These are phyloP conservation scores for Epichloe gansuensis DNA, from an alignment of 2,329 filamentous ascomycete genomes.

Conservation along the genomic window DNA sequence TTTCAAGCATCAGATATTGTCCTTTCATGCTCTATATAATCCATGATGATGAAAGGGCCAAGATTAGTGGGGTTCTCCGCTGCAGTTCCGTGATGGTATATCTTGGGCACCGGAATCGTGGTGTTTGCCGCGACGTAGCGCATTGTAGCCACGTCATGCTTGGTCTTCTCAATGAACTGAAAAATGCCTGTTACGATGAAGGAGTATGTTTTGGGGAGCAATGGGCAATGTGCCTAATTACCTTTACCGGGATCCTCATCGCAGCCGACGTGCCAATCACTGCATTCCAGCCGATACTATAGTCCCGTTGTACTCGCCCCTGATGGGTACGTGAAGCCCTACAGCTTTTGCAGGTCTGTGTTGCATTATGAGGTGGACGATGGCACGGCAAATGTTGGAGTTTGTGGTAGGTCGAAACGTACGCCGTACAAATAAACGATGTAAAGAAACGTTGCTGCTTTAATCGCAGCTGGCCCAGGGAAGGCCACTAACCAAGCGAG, in stretches of 20 bases:
- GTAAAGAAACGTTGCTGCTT: too few relatives aligned
- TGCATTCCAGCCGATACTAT: conserved; percentile 3
- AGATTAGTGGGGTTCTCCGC: conserved; percentile 20
- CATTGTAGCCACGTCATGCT: conserved; percentile 23
- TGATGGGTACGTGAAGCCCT: background rate
- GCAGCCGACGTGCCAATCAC: background rate
- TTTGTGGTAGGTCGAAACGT: too few relatives aligned
- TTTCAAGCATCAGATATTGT: conserved; percentile 16
- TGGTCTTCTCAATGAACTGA: conserved; percentile 22
- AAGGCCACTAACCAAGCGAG: too few relatives aligned
- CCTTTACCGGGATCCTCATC: background rate
- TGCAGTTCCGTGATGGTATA: conserved; percentile 19
- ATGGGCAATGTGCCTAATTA: background rate
- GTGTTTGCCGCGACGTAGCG: conserved; percentile 21
- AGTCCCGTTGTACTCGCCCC: conserved; percentile 1
- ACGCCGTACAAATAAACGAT: too few relatives aligned
- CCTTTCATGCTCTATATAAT: conserved; percentile 19
- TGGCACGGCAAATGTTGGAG: too few relatives aligned
- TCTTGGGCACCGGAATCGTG: conserved; percentile 21
- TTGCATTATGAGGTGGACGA: too few relatives aligned
- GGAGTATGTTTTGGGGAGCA: conserved; percentile 22
- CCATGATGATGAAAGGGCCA: conserved; percentile 27
- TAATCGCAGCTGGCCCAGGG: too few relatives aligned
- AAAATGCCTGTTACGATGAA: conserved; percentile 14
- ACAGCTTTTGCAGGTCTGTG: too few relatives aligned